A percentile compares a stretch with the other conserved stretches of the same genome.
These are phyloP conservation scores for Capsicum baccatum DNA, from an alignment of 257 asterid species.

Conservation along the genomic window DNA sequence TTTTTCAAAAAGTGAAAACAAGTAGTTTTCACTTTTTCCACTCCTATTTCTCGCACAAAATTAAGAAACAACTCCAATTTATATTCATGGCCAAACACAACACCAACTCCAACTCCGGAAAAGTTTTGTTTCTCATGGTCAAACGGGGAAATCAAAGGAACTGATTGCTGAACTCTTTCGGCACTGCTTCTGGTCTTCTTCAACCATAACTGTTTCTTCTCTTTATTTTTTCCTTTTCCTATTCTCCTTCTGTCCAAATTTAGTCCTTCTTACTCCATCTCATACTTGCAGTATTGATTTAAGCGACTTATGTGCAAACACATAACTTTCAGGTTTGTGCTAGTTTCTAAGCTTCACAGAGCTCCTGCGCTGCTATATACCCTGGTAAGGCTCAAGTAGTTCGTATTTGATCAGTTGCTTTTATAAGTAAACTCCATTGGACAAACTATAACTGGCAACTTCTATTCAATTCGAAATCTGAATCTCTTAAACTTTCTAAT, in stretches of 20 bases:
- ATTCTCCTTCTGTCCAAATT: background rate
- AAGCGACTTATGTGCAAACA: background rate
- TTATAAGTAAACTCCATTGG: slow-evolving; percentile 5
- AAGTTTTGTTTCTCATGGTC: too few species aligned
- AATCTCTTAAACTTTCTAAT: background rate
- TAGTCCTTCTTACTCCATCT: background rate
- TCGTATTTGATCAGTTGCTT: slow-evolving; percentile 29
- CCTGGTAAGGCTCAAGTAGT: slow-evolving; percentile 64
- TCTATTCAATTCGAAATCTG: background rate
- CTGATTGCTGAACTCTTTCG: background rate
- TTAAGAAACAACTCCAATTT: too few species aligned
- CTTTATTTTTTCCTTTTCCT: background rate
- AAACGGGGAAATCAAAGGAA: background rate
- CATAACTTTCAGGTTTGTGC: slow-evolving; percentile 80
- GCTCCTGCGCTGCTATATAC: slow-evolving; percentile 90
- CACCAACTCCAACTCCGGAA: too few species aligned
- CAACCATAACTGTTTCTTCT: background rate
- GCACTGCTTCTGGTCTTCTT: slow-evolving; percentile 14
- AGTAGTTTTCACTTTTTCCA: too few species aligned
- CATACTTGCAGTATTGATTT: slow-evolving; percentile 15
- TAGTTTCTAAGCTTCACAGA: slow-evolving; percentile 83
- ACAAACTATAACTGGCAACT: background rate
- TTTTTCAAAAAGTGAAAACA: too few species aligned
- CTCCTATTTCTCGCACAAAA: too few species aligned
- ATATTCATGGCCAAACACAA: too few species aligned